phyloP scores from a whole-genome alignment of 139 green algal species.

The Haematococcus sp. region DNA sequence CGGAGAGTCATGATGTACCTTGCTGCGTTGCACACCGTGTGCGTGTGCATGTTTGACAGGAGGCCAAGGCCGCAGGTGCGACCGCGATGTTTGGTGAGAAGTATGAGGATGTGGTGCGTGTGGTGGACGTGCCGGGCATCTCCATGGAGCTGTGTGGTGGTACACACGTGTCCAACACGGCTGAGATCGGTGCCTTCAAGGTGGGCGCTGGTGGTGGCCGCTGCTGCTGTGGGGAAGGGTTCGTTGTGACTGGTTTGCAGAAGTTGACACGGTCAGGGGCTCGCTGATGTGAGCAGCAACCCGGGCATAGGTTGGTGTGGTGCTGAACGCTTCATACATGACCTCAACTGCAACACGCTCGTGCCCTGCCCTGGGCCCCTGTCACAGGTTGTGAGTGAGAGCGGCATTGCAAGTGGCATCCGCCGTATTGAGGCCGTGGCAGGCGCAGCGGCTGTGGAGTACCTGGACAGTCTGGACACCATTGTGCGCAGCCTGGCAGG shows the following conservation, averaged over 20 bases:
- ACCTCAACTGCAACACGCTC: too few species aligned
- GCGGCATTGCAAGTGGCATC: slow-evolving; percentile 83
- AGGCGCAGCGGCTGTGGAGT: slow-evolving; percentile 72
- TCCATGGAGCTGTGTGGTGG: slow-evolving; percentile 90
- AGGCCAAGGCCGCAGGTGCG: slow-evolving; percentile 81
- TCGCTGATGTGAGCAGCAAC: too few species aligned
- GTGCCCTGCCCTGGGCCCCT: too few species aligned
- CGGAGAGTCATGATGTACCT: too few species aligned
- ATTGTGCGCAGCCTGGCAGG: slow-evolving; percentile 57
- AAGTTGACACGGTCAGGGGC: too few species aligned
- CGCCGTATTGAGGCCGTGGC: slow-evolving; percentile 88
- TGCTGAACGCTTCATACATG: too few species aligned
- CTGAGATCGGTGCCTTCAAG: slow-evolving; percentile 81
- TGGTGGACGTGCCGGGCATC: slow-evolving; percentile 78
- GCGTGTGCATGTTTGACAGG: slow-evolving; percentile 19
- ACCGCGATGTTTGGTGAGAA: slow-evolving; percentile 95
- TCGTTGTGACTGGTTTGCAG: too few species aligned
- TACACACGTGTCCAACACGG: slow-evolving; percentile 58
- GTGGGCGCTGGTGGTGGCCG: slow-evolving; percentile 7
- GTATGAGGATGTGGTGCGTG: slow-evolving; percentile 86
- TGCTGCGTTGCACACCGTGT: too few species aligned
- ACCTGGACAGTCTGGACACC: slow-evolving; percentile 64
- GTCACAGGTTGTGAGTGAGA: slow-evolving; percentile 61
- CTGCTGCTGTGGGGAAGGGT: too few species aligned
- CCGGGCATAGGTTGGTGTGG: too few species aligned